These are phyloP conservation scores for Thraustochytrium striatum DNA, from an alignment of 352 stramenopile species.

Conservation along the genomic window DNA sequence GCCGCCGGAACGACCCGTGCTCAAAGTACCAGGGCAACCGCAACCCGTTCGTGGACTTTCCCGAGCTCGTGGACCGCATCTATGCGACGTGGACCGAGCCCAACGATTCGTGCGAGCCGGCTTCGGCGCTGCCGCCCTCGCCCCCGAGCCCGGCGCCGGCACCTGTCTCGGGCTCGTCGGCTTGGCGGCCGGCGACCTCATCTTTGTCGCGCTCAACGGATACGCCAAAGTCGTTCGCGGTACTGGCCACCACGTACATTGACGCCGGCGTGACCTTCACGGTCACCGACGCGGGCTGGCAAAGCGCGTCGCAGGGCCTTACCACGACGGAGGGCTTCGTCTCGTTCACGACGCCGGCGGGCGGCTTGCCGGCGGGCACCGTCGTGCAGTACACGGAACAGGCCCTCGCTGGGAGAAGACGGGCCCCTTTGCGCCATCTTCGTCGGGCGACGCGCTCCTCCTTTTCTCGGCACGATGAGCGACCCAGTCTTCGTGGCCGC, in stretches of 20 bases:
- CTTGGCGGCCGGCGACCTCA: no score
- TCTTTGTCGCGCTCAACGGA: slow-evolving; percentile 69
- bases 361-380: not conserved
- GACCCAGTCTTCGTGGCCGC: no score
- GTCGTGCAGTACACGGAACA: not conserved
- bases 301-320: no score
- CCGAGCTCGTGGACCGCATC: slow-evolving; percentile 57
- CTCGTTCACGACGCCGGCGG: not conserved
- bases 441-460: not conserved
- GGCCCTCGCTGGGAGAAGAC: not conserved
- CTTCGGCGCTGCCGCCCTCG: no score
- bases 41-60: slow-evolving; percentile 68
- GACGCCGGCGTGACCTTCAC: no score
- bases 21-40: slow-evolving; percentile 64
- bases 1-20: slow-evolving; percentile 59
- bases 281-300: no score
- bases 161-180: no score
- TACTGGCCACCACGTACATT: no score
- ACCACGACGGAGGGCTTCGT: not conserved
- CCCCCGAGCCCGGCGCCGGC: no score
- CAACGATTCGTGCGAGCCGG: no score
- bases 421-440: not conserved
- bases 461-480: no score
- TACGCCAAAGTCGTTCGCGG: slow-evolving; percentile 63
- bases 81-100: slow-evolving; percentile 27